Percentiles rank a stretch among this genome's conserved stretches.
phyloP scores from a whole-genome alignment of 2,329 filamentous ascomycete species.

The Paracoccidioides lutzii region DNA sequence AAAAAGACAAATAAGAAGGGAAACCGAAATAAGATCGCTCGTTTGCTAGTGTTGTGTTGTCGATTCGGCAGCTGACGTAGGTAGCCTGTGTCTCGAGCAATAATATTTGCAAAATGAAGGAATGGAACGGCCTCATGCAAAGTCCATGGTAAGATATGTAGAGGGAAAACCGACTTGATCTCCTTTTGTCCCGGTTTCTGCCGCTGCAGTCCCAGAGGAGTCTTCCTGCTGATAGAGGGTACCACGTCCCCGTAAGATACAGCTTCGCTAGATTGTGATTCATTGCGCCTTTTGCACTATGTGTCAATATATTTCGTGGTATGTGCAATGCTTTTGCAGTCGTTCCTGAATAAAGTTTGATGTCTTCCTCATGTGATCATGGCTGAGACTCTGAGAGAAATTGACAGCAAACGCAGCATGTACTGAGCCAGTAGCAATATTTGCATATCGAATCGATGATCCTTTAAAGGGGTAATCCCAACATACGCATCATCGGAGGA shows the following conservation, averaged over 20 bases:
- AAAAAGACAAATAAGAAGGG: no score
- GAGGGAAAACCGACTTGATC: no score
- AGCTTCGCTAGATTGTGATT: background rate
- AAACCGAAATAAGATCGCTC: no score
- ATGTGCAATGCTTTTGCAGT: background rate
- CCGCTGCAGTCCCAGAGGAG: background rate
- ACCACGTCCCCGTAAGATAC: background rate
- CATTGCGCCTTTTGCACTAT: background rate
- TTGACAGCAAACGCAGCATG: background rate
- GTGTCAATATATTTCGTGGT: background rate
- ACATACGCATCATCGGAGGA: background rate
- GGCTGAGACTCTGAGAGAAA: background rate
- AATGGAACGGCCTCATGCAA: no score
- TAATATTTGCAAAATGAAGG: no score
- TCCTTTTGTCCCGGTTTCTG: background rate
- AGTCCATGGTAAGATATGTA: no score
- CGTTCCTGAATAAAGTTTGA: background rate
- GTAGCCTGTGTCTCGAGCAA: no score
- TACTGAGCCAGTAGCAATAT: background rate
- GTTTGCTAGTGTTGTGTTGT: no score
- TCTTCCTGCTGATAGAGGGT: background rate
- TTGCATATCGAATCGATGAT: background rate
- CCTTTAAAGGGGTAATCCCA: background rate
- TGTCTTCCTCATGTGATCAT: background rate
- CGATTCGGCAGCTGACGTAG: no score